Evolutionary conservation across 495 filamentous ascomycete species (phyloP), one percentile per base, ranked within the genome.

Genomic region (Hyaloscypha bicolor): DNA sequence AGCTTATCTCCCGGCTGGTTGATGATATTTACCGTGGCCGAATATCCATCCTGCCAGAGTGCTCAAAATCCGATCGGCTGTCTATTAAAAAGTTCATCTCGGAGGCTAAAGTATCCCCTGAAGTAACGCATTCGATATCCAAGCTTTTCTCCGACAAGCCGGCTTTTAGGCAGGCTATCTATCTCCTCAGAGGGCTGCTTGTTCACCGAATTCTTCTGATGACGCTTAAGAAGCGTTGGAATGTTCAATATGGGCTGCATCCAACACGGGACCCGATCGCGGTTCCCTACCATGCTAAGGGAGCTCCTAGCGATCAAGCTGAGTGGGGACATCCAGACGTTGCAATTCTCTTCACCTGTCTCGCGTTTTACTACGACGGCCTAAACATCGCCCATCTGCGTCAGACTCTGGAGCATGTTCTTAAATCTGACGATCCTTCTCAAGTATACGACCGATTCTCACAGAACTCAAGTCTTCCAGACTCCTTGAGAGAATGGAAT

Each of bases 361-460:
- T 83, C 0, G 68, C 78, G 16, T 81, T 78, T 69, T 83, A 83
- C 63, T 82, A 80, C 57, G 62, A 66, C 5, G 80, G 80, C 0
- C 65, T 83, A 0, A 67, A 52, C 56, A 6, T 77, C 3, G 2
- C 31, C 0, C 79, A 82, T 45, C 66, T 83, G 22, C 71, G 72
- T 12, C 68, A 77, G 31, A 69, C 63, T 14, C 71, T 83, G 1
- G 60, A 76, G 32, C 70, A 75, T 55, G 63, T 83, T 19, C 55
- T 76, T 30, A 78, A 76, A 60, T 82, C 84, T 6, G 83, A 86
- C 64, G 83, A 87, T 32, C 81, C 85, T 3, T 73, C 77, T 0
- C 72, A 71, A 29, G 78, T 80, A 31, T 86, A 86, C 65, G 81
- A 84, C 37, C 75, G 72, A 32, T 86, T 56, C 65, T 5, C 52